phyloP scores from a whole-genome alignment of 1,284 basidiomycete species.

The Boletellus deceptivus region DNA sequence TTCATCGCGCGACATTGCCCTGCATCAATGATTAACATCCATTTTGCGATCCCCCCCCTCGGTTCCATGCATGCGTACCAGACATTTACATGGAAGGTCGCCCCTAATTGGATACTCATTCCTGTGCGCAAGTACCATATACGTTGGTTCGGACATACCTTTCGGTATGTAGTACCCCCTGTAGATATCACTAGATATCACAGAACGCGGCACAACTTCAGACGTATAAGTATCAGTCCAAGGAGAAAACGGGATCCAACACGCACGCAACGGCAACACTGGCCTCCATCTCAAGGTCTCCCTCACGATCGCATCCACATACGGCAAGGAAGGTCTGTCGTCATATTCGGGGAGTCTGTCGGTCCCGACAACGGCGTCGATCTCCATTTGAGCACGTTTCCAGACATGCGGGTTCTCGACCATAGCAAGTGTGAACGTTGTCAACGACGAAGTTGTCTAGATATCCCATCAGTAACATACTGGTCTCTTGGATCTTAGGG shows the following conservation, averaged over 20 bases:
- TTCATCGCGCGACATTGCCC: slow-evolving; percentile 9
- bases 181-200: slow-evolving; percentile 15
- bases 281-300: slow-evolving; percentile 33
- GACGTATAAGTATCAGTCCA: neutral
- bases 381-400: neutral
- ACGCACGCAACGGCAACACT: slow-evolving; percentile 15
- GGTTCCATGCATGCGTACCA: slow-evolving; percentile 11
- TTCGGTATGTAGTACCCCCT: slow-evolving; percentile 21
- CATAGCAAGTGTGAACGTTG: neutral
- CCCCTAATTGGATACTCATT: neutral
- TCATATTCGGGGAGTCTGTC: slow-evolving; percentile 37
- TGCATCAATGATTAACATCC: neutral
- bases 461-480: neutral
- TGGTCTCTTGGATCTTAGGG: neutral
- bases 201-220: slow-evolving; percentile 11
- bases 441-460: no score
- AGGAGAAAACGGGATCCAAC: no score
- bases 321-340: slow-evolving; percentile 38
- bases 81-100: slow-evolving; percentile 12
- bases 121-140: no score
- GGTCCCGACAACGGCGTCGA: neutral
- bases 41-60: neutral
- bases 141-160: slow-evolving; percentile 5
- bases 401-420: neutral
- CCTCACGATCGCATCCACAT: slow-evolving; percentile 36